Evolutionary conservation across 345 rosid genomes (phyloP), one percentile per base, ranked within the genome.

Genomic region (Anastatica hierochuntica): DNA sequence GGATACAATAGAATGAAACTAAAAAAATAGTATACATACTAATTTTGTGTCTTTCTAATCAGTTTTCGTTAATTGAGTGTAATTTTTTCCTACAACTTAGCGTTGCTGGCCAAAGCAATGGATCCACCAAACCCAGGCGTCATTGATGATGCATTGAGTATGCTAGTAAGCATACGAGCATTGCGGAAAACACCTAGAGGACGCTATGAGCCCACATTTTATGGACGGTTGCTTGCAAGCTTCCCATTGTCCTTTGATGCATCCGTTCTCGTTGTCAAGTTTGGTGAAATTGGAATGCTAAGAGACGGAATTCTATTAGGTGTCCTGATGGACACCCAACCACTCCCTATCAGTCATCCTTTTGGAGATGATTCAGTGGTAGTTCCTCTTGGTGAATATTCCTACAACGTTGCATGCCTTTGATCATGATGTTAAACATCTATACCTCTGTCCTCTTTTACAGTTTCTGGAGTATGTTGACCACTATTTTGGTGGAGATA

Each of bases 231-330:
- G 72, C 81, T 90, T 60, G 88, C 92, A 49, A 82, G 95, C 59
- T 90, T 90, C 72, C 49, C 87, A 4, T 61, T 90, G 59, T 80
- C 94, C 43, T 77, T 80, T 79, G 98, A 90, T 70, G 89, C 94
- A 29, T 76, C 94, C 33, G 60, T 82, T 41, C 76, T 86, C 21
- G 80, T 75, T 11, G 73, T 82, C 52, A 90, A 90, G 75, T 86
- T 90, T 74, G 98, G 95, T 51, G 80, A 77, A 35, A 56, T 74
- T 60, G 94, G 94, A 67, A 67, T 84, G 81, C 71, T 90, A 72
- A 81, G 79, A 18, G 90, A 90, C 71, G 97, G 97, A 58, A 80
- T 90, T 73, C 72, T 90, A 41, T 63, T 90, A 53, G 97, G 90
- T 58, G 63, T 82, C 69, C 64, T 90, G 76, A 82, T 79, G 88